Conservation (phyloP, 2,329 filamentous ascomycete genomes). For the Laburnicola sp. region DNA sequence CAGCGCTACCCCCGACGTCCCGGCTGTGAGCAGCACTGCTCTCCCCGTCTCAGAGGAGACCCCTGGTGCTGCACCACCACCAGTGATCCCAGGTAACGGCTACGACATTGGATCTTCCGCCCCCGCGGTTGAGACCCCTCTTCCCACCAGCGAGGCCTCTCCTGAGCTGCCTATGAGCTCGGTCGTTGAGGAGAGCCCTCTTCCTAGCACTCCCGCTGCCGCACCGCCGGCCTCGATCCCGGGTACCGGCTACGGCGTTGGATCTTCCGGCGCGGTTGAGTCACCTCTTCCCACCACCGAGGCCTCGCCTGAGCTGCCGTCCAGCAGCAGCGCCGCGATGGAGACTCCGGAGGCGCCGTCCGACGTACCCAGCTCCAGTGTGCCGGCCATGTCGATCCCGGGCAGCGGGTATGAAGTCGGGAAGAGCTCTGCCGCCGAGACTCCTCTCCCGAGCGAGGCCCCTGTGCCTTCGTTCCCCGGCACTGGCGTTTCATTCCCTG, state of each 20-base stretch:
- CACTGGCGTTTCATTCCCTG: constrained; percentile 9
- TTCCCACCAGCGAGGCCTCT: constrained; percentile 41
- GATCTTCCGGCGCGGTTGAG: neutral
- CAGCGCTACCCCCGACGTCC: constrained; percentile 3
- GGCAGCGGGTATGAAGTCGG: neutral
- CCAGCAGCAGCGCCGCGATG: neutral
- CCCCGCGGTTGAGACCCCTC: constrained; percentile 11
- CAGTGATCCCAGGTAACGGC: constrained; percentile 7
- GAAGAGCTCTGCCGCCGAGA: constrained; percentile 9
- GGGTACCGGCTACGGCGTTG: constrained; percentile 6
- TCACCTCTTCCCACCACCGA: constrained; percentile 38
- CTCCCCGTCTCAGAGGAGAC: neutral
- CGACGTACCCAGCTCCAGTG: neutral
- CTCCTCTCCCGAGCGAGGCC: constrained; percentile 8
- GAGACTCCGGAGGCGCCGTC: neutral
- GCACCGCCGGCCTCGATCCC: constrained; percentile 1
- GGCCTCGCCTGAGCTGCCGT: constrained; percentile 45
- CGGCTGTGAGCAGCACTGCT: constrained; percentile 10
- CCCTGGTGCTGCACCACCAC: neutral
- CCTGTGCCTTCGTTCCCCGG: constrained; percentile 1
- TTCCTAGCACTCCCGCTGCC: neutral
- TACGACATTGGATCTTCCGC: neutral
- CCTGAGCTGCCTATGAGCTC: constrained; percentile 40
- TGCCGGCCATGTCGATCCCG: neutral
- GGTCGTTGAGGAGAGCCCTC: too few relatives aligned